These are phyloP conservation scores for Umbellularia californica DNA, from an alignment of 164 flowering plant genomes.

Conservation along the genomic window DNA sequence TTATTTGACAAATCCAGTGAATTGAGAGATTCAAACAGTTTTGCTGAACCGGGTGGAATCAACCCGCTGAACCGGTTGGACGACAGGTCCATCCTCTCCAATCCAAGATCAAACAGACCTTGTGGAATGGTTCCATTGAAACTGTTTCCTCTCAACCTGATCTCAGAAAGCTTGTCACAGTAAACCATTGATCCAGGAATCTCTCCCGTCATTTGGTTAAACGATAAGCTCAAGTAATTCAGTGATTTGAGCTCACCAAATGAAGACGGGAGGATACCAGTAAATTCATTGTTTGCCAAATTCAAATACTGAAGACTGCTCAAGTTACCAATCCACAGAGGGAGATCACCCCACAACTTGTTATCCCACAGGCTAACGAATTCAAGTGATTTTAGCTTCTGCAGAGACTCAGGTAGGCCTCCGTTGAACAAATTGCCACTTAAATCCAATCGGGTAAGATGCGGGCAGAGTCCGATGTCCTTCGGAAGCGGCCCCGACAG, in stretches of 20 bases:
- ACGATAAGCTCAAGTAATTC: slow-evolving; percentile 40
- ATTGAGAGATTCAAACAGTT: slow-evolving; percentile 42
- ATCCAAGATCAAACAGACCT: slow-evolving; percentile 57
- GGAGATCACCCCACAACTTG: slow-evolving; percentile 49
- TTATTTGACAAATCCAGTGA: slow-evolving; percentile 64
- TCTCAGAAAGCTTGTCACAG: slow-evolving; percentile 39
- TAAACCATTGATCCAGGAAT: slow-evolving; percentile 47
- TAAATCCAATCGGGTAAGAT: slow-evolving; percentile 49
- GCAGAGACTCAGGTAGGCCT: slow-evolving; percentile 47
- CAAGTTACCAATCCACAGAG: slow-evolving; percentile 61
- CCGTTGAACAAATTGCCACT: slow-evolving; percentile 56
- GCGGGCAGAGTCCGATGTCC: slow-evolving; percentile 73
- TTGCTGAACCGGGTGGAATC: slow-evolving; percentile 59
- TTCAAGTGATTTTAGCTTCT: slow-evolving; percentile 33
- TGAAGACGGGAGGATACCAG: slow-evolving; percentile 53
- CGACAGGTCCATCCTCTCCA: slow-evolving; percentile 68
- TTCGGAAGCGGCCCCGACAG: slow-evolving; percentile 62
- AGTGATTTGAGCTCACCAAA: slow-evolving; percentile 56
- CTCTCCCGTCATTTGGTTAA: slow-evolving; percentile 49
- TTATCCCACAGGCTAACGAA: slow-evolving; percentile 46
- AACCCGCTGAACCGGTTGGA: slow-evolving; percentile 45
- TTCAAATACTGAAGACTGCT: slow-evolving; percentile 49
- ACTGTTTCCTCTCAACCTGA: slow-evolving; percentile 46
- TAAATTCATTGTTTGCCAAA: slow-evolving; percentile 48
- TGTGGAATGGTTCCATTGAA: slow-evolving; percentile 72